Evolutionary conservation across 768 basidiomycete species (phyloP), one percentile per base, ranked within the genome.

Genomic region (Lactifluus echinatus): DNA sequence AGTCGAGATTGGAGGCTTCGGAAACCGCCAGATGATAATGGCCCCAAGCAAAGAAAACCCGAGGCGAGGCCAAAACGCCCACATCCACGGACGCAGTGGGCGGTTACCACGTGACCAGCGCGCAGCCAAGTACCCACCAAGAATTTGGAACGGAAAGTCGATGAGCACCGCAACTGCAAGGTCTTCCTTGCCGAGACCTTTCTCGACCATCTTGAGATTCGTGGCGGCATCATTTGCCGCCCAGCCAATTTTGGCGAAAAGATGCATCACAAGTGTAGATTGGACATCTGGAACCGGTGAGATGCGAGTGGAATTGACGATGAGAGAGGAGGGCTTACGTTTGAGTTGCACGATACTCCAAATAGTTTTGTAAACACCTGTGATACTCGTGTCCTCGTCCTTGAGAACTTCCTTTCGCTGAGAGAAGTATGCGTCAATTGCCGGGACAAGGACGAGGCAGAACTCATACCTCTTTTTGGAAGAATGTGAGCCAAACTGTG

Each of bases 141-240:
- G 67, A 50, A 99, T 92, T 75, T 98, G 94, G 73, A 96, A 95
- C 2, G 96, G 96, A 64, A 98, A 97, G 71, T 99, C 96, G 62
- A 98, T 87, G 37, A 98, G 81, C 43, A 95, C 94, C 3, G 92
- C 87, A 15, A 93, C 77, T n/a, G 96, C 93, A 37, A 98, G 78
- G 65, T 99, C 96, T 74, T 98, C 96, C 39, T 93, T 87, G 57
- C 84, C 87, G 53, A 99, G 78, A 2, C 96, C 96, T 67, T 98
- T 98, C 70, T 99, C 96, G 42, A 99, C 87, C 73, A 98, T 81
- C 68, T 99, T 99, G 43, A 98, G 78, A 23, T 81, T 84, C 3
- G 91, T 93, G 12, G 85, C 89, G 6, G 92, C 87, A 45, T 98
- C 96, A 71, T 93, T 92, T 24, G 92, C 90, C 46, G 90, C 89